Evolutionary conservation across 345 rosid genomes (phyloP), one percentile per base, ranked within the genome.

Genomic region (Noccaea caerulescens): DNA sequence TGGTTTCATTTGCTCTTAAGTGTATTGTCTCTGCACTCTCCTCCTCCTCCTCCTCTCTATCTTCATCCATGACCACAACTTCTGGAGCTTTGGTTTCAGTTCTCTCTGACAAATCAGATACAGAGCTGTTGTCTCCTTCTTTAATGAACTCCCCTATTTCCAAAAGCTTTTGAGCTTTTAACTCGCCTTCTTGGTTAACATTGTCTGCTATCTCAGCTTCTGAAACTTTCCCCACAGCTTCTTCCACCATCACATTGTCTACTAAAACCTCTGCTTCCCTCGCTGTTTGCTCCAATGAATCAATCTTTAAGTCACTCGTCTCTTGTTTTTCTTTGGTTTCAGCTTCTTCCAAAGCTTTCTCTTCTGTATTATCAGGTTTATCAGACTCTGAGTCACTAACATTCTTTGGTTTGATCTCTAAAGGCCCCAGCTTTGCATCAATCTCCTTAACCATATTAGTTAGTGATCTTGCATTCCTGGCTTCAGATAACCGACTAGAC

Each of bases 361-460:
- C 63, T 50, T 63, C 66, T 10, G 60, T 20, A 13, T 13, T 49
- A 32, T 69, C 66, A 23, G 54, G 16, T 27, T 60, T 61, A 44
- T 36, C 30, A 0, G 51, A 43, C 18, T 67, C 73, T 1, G 36
- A 44, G 4, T 60, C 63, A 44, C 58, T 11, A 38, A 8, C 3
- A 30, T 4, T 47, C 54, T 54, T 76, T n/a, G 79, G 75, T 58
- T 13, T 76, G 75, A 75, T 73, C 69, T 76, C 78, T 47, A 85
- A 37, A 32, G 90, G 85, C 65, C 86, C 89, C 66, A 88, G 83
- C 82, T 81, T 82, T 67, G 85, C 85, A 66, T 90, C 98, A 64
- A 82, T 67, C 70, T 84, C 84, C 82, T 84, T 93, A 63, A 90
- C 80, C 10, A 68, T 81, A 20, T 58, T 60, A 8, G 84, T 82